phyloP scores from a whole-genome alignment of 2,329 filamentous ascomycete genomes.

The Phyllosticta capitalensis region DNA sequence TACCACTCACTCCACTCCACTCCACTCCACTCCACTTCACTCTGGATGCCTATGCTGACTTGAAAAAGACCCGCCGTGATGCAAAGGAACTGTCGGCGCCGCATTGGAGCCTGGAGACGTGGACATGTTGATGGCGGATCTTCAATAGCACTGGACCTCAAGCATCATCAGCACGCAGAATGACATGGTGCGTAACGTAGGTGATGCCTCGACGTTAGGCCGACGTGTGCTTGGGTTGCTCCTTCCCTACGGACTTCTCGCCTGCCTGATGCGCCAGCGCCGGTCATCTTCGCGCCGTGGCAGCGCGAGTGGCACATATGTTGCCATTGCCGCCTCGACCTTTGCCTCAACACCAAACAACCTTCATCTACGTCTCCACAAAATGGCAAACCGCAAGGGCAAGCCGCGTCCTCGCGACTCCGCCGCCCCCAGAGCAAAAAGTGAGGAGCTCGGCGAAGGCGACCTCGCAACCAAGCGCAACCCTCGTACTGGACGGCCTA shows the following conservation, averaged over 20 bases:
- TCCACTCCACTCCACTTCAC: not conserved
- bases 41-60: not conserved
- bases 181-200: too few relatives aligned
- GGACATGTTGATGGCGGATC: too few relatives aligned
- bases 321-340: too few relatives aligned
- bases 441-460: slow-evolving; percentile 18
- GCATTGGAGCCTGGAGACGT: not conserved
- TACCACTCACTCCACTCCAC: not conserved
- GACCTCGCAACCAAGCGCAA: slow-evolving; percentile 20
- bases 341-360: not conserved
- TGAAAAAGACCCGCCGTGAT: not conserved
- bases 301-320: not conserved
- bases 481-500: slow-evolving; percentile 32
- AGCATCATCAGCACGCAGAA: too few relatives aligned
- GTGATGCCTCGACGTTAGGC: too few relatives aligned
- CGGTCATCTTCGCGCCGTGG: not conserved
- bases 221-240: too few relatives aligned
- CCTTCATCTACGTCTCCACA: not conserved
- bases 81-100: not conserved
- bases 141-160: too few relatives aligned
- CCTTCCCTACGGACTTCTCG: not conserved
- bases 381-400: not conserved
- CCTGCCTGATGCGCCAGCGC: not conserved
- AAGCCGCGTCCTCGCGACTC: not conserved
- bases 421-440: slow-evolving; percentile 9